Evolutionary conservation across 306 rosid genomes (phyloP), one percentile per base, ranked within the genome.

Genomic region (Sicyos edulis): DNA sequence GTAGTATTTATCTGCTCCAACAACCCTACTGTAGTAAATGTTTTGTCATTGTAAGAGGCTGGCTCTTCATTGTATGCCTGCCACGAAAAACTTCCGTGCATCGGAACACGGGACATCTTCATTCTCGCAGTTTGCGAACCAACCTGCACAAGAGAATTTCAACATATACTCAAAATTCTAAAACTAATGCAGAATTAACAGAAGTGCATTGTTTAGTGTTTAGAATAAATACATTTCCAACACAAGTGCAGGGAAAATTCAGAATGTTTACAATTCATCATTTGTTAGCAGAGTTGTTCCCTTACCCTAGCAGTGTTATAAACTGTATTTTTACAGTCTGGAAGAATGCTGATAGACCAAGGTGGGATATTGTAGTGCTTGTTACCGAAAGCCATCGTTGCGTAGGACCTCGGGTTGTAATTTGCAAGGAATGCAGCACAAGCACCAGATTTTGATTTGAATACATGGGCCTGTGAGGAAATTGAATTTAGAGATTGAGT

Each of bases 341-440:
- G 99, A 78, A 93, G 99, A 86, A 93, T 89, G 83, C 99, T 93
- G 73, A 91, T 84, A 74, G 99, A 93, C 99, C 99, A 93, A 49
- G 99, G 99, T 70, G 99, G 99, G 53, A 93, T 72, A 75, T 93
- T 91, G 85, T 91, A 91, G 84, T 89, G 99, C 85, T 67, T 81
- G 76, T 87, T 81, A 76, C 91, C 91, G 52, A 91, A 93, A 24
- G 89, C 54, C 75, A 93, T 90, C 32, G 86, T 88, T 56, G 95
- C 91, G 70, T 71, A 87, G 52, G 95, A 83, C 63, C 76, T 76
- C 26, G 82, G 85, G 60, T 91, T 87, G 80, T 88, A 91, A 77
- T 93, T 93, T 3, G 99, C 82, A 73, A 93, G 96, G 82, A 93
- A 93, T 50, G 99, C 99, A 69, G 99, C 90, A 80, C 99, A 93